Evolutionary conservation across 148 eudicot species (phyloP), one percentile per base, ranked within the genome.

Genomic region (Diospyros kaki): DNA sequence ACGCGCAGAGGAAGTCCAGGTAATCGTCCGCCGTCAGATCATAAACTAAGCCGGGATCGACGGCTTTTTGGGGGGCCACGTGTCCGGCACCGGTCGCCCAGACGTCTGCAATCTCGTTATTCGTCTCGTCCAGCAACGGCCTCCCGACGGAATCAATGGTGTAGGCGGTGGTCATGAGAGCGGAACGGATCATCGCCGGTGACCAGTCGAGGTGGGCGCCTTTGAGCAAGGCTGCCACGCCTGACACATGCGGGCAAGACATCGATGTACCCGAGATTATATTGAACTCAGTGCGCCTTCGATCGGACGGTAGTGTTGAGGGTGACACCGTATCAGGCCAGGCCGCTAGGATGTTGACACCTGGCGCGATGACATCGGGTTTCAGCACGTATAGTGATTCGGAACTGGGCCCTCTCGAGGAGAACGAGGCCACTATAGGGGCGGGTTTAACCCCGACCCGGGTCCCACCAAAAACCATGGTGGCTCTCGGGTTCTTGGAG

Each of bases 161-260:
- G 68, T 87, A 87, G 5, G 89, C 84, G 5, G 89, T 84, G 50
- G 89, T 87, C 87, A 87, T 84, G 43, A 87, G 67, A 9, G 89
- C 84, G 10, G 89, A 87, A 3, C 76, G 75, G 58, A 87, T 82
- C 86, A 82, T 82, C 1, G 89, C 89, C 48, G 87, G 83, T 1
- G 89, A 82, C 89, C 89, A 87, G 9, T 82, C 86, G 1, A 86
- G 86, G 68, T 84, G 86, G 53, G 86, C 86, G 62, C 86, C 87
- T 66, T 84, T 87, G 1, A 87, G 82, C 11, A 87, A 54, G 0
- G 87, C 86, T 0, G 83, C 86, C 3, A 84, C 42, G 0, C 89
- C 89, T 0, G 86, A 78, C 43, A 80, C 82, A 60, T 87, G 89
- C 1, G 89, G 87, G 78, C 89, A 87, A 0, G 89, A 80, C 89